These are phyloP conservation scores for Cylindrotheca closterium DNA, from an alignment of 108 stramenopile genomes.

Conservation along the genomic window DNA sequence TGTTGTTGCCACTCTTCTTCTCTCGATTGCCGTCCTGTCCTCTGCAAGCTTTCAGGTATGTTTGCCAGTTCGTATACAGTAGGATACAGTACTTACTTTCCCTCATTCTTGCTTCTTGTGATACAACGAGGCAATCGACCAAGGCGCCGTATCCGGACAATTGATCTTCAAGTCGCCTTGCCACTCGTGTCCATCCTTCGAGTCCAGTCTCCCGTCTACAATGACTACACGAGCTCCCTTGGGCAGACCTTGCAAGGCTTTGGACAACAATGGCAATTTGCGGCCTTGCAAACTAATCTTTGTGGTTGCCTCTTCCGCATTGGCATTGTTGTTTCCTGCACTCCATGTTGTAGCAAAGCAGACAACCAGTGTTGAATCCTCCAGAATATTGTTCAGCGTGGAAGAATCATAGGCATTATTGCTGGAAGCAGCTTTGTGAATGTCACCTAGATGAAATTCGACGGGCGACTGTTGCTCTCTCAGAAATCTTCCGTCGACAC, in stretches of 20 bases:
- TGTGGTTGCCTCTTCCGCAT: neutral
- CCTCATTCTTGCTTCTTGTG: constrained; percentile 2
- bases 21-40: no score
- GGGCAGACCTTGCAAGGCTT: constrained; percentile 17
- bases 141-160: constrained; percentile 43
- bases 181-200: constrained; percentile 23
- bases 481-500: neutral
- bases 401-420: no score
- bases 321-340: no score
- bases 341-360: constrained; percentile 48
- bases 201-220: constrained; percentile 31
- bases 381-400: constrained; percentile 1
- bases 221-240: constrained; percentile 27
- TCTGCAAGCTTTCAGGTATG: no score
- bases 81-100: no score
- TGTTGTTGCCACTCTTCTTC: no score
- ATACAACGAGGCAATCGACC: constrained; percentile 42
- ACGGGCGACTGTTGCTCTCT: constrained; percentile 1
- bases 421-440: constrained; percentile 5
- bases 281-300: constrained; percentile 16
- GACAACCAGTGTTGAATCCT: constrained; percentile 33
- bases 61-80: no score
- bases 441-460: constrained; percentile 11
- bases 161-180: constrained; percentile 26
- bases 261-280: constrained; percentile 22